phyloP scores from a whole-genome alignment of 2,329 filamentous ascomycete species.

The Penicillium expansum region DNA sequence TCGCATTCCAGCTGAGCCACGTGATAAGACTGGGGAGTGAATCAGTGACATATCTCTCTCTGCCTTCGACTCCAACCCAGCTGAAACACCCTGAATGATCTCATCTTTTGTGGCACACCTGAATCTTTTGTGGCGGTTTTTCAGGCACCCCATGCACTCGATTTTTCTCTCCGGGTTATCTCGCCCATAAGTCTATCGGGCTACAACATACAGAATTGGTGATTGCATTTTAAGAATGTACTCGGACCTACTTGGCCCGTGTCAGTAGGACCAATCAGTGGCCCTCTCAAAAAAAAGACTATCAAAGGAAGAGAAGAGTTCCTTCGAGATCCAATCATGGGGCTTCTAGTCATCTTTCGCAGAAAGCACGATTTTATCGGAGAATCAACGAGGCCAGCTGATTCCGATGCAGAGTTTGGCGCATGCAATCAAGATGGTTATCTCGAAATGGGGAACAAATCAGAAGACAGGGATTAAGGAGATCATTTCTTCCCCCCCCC shows the following conservation, averaged over 20 bases:
- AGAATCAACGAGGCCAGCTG: not conserved
- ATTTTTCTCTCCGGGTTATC: not conserved
- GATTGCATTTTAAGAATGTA: not conserved
- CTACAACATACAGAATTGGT: not conserved
- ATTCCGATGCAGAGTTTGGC: not conserved
- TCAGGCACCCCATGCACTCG: not conserved
- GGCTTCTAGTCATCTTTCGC: not conserved
- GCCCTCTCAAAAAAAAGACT: too few relatives aligned
- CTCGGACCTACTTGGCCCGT: not conserved
- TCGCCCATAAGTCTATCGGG: not conserved
- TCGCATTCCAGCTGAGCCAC: constrained; percentile 40
- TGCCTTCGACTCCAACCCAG: not conserved
- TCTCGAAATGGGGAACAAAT: constrained; percentile 9
- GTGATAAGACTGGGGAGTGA: constrained; percentile 24
- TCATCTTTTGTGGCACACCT: not conserved
- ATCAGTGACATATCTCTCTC: not conserved
- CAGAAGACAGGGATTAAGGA: not conserved
- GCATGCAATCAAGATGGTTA: constrained; percentile 7
- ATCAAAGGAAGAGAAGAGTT: not conserved
- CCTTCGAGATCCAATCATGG: not conserved
- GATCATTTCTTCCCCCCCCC: too few relatives aligned
- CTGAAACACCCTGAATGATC: not conserved
- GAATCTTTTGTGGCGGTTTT: not conserved
- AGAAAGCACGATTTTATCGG: not conserved
- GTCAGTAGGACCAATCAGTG: not conserved